Evolutionary conservation across 1,139 yeast genomes (phyloP), one percentile per base, ranked within the genome.

Genomic region (Saccharomycopsis hybrid): DNA sequence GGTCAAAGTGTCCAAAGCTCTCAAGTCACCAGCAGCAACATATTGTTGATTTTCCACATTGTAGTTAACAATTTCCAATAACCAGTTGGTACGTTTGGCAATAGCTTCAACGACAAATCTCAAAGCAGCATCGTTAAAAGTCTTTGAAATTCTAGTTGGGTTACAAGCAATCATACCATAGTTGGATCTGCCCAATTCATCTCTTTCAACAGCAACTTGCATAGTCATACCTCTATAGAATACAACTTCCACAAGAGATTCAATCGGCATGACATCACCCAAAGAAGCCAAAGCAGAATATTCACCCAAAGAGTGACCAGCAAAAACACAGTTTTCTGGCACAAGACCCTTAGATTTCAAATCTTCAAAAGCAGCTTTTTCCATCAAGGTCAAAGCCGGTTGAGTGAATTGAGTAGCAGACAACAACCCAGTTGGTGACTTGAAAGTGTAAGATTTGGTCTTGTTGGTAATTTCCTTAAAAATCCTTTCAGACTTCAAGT

Each of bases 141-240:
- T 85, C 53, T 87, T 72, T 54, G 87, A 81, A 56, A 92, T 85
- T 72, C 98, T 83, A 54, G 95, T 78, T 63, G 99, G 99, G 73
- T 94, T 92, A 54, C 92, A 92, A 48, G 99, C 98, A 74, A 89
- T 81, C 99, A 92, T 92, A 76, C 98, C 97, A 65, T 92, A 92
- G 75, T 94, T 92, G 55, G 98, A 92, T 73, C 98, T 85, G 48
- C 99, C 99, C 48, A 72, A 67, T 53, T 82, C 78, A 70, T 92
- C 99, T 73, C 99, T 83, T 65, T 97, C 97, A 58, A 92, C 99
- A 44, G 98, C 98, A 58, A 92, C 98, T 77, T 92, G 98, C 98
- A 92, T 92, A 46, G 99, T 92, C 98, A 92, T 92, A 78, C 99
- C 99, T 76, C 99, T 83, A 78, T 92, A 94, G 78, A 92, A 92